Evolutionary conservation across 164 flowering plant genomes (phyloP).

Genomic region (Nymphaea colorata): DNA sequence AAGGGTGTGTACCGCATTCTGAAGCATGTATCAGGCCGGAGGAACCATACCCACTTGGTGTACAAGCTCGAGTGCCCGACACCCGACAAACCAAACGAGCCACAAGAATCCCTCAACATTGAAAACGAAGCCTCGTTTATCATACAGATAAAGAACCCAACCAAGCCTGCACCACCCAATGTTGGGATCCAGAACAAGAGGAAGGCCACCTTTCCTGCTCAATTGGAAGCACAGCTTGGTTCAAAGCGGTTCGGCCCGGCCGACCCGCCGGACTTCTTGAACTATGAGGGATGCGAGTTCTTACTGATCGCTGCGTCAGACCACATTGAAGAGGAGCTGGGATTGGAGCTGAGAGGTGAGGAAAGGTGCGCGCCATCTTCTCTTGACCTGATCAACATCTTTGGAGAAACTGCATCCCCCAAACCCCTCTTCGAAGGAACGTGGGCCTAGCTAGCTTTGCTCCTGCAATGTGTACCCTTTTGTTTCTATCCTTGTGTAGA

Average conservation of each 20-base stretch:
- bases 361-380: slow-evolving; percentile 10
- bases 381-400: slow-evolving; percentile 32
- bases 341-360: slow-evolving; percentile 41
- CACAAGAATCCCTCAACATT: slow-evolving; percentile 51
- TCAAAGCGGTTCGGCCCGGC: slow-evolving; percentile 25
- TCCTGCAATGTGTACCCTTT: no score
- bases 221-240: slow-evolving; percentile 50
- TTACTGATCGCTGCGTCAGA: slow-evolving; percentile 65
- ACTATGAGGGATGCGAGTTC: slow-evolving; percentile 81
- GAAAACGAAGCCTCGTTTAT: slow-evolving; percentile 55
- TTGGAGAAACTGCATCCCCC: slow-evolving; percentile 30
- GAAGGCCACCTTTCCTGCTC: slow-evolving; percentile 63
- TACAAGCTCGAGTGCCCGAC: slow-evolving; percentile 71
- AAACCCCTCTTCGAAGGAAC: slow-evolving; percentile 29
- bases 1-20: slow-evolving; percentile 69
- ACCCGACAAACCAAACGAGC: slow-evolving; percentile 24
- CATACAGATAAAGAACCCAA: slow-evolving; percentile 73
- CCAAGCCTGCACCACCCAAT: slow-evolving; percentile 21
- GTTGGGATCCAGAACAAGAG: slow-evolving; percentile 49
- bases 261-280: slow-evolving; percentile 68
- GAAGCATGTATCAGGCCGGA: slow-evolving; percentile 32
- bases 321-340: slow-evolving; percentile 62
- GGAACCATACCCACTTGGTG: slow-evolving; percentile 52
- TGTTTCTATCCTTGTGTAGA: no score
- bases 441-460: slow-evolving; percentile 17